These are phyloP conservation scores for Furcasterigmium sp. DNA, from an alignment of 2,329 filamentous ascomycete genomes.

Conservation along the genomic window DNA sequence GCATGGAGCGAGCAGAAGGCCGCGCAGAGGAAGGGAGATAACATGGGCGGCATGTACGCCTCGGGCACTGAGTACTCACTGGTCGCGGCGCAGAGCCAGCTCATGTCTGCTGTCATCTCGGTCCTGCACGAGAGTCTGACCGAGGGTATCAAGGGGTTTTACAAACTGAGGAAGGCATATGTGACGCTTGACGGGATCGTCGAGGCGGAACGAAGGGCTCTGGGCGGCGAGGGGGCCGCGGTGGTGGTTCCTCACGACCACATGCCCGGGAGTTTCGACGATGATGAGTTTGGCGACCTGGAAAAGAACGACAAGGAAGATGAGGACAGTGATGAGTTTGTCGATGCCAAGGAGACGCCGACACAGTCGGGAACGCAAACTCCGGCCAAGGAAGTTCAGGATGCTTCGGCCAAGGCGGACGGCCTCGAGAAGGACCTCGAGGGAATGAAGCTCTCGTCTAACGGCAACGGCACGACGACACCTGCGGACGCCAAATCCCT, in stretches of 20 bases:
- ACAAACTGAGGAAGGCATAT: slow-evolving; percentile 86
- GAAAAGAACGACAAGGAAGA: slow-evolving; percentile 8
- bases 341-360: slow-evolving; percentile 47
- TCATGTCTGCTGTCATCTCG: slow-evolving; percentile 84
- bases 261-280: slow-evolving; percentile 32
- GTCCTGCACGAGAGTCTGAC: slow-evolving; percentile 91
- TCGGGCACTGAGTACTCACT: slow-evolving; percentile 83
- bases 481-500: slow-evolving; percentile 60
- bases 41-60: slow-evolving; percentile 57
- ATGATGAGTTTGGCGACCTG: slow-evolving; percentile 24
- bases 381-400: slow-evolving; percentile 33
- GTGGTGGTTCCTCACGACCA: slow-evolving; percentile 17
- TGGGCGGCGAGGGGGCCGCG: slow-evolving; percentile 18
- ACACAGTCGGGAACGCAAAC: slow-evolving; percentile 32
- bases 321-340: slow-evolving; percentile 44
- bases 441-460: slow-evolving; percentile 17
- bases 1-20: slow-evolving; percentile 73
- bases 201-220: slow-evolving; percentile 59
- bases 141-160: slow-evolving; percentile 86
- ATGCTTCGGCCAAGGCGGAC: slow-evolving; percentile 2
- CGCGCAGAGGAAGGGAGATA: slow-evolving; percentile 43
- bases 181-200: slow-evolving; percentile 75
- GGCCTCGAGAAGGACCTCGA: slow-evolving; percentile 11
- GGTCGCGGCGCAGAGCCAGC: slow-evolving; percentile 76
- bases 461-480: slow-evolving; percentile 20